Conservation (phyloP, 208 protist species). For the Leishmania amazonensis region DNA sequence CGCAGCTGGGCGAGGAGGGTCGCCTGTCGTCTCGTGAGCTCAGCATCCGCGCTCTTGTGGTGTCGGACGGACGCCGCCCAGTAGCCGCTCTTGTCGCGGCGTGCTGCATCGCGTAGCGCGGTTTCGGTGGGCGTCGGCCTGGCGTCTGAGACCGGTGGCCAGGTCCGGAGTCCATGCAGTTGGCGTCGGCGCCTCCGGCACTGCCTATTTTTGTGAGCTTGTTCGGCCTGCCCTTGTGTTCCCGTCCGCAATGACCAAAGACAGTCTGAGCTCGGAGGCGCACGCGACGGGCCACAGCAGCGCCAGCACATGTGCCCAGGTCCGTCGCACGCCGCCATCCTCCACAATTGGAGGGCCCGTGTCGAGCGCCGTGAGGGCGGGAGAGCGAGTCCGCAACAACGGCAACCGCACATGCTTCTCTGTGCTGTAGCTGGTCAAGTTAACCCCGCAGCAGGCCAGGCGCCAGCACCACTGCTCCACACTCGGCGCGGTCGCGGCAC, state of each 20-base stretch:
- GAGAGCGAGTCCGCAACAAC: background rate
- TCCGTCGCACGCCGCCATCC: background rate
- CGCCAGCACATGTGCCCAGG: background rate
- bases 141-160: background rate
- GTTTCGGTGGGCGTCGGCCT: background rate
- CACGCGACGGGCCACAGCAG: background rate
- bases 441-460: background rate
- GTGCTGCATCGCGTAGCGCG: background rate
- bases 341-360: background rate
- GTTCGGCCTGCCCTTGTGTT: background rate
- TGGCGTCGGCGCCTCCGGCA: background rate
- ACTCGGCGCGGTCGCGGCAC: background rate
- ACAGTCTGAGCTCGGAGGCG: background rate
- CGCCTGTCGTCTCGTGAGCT: background rate
- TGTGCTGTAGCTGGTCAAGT: background rate
- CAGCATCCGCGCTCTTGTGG: background rate
- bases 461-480: background rate
- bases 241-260: background rate
- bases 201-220: background rate
- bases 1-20: background rate
- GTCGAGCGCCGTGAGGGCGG: background rate
- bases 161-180: background rate
- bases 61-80: background rate
- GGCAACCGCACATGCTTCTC: background rate
- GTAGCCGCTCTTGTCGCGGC: background rate